Base-by-base conservation (phyloP, 441 rosid species). In the Erodium trifolium region DNA sequence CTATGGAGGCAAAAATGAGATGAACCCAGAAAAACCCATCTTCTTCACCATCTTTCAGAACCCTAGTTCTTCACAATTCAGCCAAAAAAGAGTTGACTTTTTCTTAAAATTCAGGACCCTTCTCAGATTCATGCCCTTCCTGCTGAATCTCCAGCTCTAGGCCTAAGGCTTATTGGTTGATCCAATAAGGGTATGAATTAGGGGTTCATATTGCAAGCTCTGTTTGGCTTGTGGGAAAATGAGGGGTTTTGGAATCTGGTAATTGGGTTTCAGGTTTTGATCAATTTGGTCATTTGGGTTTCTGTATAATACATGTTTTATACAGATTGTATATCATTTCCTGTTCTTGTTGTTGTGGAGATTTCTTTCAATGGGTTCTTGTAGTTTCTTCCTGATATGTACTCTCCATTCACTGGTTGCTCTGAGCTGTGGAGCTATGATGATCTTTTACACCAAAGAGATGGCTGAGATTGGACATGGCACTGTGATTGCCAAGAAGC, bases 401-500 rank as follows among this genome's bases (percentile, higher is more conserved):
- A 74, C 80, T 45, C 84, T 91, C 75, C 96, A 89, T 70, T 86
- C 96, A 14, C 19, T 83, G 1, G 78, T 91, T 73, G 92, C 93
- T 51, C 83, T 89, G 16, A 74, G 85, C 39, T 78, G 85, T 75
- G 93, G 97, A 51, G 86, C 82, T 31, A 63, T 89, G 62, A 87
- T 91, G 91, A 80, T 91, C 83, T 86, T 91, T 78, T 86, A 83
- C 78, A 81, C 93, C 45, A 72, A 84, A 16, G 89, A 89, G 75
- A 81, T 80, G 11, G 77, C 83, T 2, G 80, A 79, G 64, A 76
- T 84, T 65, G 85, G 86, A 0, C 86, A 83, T 67, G 91, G 91
- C 2, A 69, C 70, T 66, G 93, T 85, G 57, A 82, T 86, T 63
- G 92, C 93, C 8, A 78, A 78, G 63, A 91, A 85, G 79, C 87